phyloP scores from a whole-genome alignment of 2,329 filamentous ascomycete genomes.

The Rutstroemia sp. region DNA sequence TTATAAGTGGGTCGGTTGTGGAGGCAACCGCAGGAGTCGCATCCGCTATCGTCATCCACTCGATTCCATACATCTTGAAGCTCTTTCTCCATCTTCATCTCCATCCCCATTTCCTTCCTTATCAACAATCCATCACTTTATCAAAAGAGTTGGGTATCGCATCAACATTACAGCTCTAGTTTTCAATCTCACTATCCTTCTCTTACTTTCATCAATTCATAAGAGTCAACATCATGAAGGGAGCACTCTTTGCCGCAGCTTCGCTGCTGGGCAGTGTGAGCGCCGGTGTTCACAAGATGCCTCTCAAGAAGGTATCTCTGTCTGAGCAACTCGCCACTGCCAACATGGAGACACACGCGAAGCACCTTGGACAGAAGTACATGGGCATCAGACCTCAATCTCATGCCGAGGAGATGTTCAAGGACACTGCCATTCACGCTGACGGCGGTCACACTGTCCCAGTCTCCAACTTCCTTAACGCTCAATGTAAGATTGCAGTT shows the following conservation, averaged over 20 bases:
- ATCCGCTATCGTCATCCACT: conserved; percentile 9
- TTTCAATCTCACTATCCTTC: conserved; percentile 12
- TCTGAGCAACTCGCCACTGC: conserved; percentile 83
- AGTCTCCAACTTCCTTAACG: conserved; percentile 96
- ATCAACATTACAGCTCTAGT: too few species aligned
- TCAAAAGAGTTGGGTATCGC: background rate
- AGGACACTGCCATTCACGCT: conserved; percentile 58
- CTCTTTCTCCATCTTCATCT: conserved; percentile 9
- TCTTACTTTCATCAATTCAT: conserved; percentile 22
- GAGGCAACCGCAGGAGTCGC: conserved; percentile 1
- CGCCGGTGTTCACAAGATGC: conserved; percentile 89
- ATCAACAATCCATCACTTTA: conserved; percentile 16
- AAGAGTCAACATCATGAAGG: conserved; percentile 64
- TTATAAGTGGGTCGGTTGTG: conserved; percentile 1
- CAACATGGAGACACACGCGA: conserved; percentile 74
- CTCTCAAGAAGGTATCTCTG: conserved; percentile 93
- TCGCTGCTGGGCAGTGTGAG: conserved; percentile 74
- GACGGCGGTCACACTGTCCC: conserved; percentile 72
- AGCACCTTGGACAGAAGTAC: conserved; percentile 90
- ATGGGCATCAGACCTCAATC: conserved; percentile 69
- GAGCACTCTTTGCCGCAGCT: conserved; percentile 64
- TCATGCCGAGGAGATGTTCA: conserved; percentile 73
- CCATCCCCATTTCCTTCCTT: conserved; percentile 21
- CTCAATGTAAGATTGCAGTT: conserved; percentile 68
- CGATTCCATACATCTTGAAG: background rate